Conservation (phyloP, 441 rosid species). For the Lepidium campestre region DNA sequence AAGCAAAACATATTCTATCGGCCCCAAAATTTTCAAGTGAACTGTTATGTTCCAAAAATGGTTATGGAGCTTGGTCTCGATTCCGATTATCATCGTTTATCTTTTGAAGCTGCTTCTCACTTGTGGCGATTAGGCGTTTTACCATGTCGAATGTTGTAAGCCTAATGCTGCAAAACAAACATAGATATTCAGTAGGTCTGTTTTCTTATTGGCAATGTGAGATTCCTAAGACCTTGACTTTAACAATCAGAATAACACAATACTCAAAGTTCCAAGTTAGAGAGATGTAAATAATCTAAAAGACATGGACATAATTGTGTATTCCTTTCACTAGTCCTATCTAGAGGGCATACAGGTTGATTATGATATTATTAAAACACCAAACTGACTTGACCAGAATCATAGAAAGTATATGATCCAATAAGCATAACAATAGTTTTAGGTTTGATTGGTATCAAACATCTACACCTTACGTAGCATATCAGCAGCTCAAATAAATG, state of each 20-base stretch:
- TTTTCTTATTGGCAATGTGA: background rate
- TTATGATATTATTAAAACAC: background rate
- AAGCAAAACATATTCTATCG: background rate
- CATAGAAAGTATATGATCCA: background rate
- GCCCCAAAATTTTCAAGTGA: constrained; percentile 12
- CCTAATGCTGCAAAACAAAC: constrained; percentile 64
- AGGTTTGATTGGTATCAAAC: background rate
- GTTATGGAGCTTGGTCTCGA: constrained; percentile 19
- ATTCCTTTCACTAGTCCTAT: background rate
- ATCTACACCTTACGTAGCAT: background rate
- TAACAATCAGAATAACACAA: background rate
- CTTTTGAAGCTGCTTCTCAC: constrained; percentile 35
- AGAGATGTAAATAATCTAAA: background rate
- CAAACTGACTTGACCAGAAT: background rate
- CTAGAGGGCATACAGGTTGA: background rate
- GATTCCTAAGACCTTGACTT: background rate
- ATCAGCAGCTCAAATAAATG: background rate
- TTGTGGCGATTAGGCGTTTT: constrained; percentile 63
- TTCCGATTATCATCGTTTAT: constrained; percentile 20
- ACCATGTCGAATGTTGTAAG: constrained; percentile 77
- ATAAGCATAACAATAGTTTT: background rate
- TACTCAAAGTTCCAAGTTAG: background rate
- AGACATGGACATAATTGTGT: background rate
- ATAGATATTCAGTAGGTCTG: background rate
- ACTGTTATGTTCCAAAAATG: background rate